A percentile compares a stretch with the other conserved stretches of the same genome.
These are phyloP conservation scores for Candida jianshihensis DNA, from an alignment of 805 yeast species.

Conservation along the genomic window DNA sequence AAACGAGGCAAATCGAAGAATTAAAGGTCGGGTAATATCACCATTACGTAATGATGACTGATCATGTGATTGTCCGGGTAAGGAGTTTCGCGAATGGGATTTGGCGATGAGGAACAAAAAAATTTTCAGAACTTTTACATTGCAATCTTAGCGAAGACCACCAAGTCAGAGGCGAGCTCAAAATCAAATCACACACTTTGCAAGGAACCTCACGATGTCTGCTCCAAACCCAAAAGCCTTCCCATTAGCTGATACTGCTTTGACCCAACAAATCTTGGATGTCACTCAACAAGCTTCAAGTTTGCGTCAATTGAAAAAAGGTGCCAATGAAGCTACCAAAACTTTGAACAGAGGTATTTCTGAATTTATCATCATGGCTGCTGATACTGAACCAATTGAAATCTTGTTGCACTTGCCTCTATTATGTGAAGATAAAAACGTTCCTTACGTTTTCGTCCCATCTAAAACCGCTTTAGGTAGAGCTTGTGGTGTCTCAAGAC, in stretches of 20 bases:
- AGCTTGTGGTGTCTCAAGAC: constrained; percentile 99
- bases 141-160: not conserved
- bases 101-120: too few species aligned
- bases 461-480: constrained; percentile 98
- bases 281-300: constrained; percentile 97
- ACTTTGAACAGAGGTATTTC: constrained; percentile 99
- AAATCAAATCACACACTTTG: constrained; percentile 13
- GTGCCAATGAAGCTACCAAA: constrained; percentile 99
- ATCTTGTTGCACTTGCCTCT: constrained; percentile 95
- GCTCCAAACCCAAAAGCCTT: constrained; percentile 97
- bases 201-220: constrained; percentile 63
- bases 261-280: constrained; percentile 94
- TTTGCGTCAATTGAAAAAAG: constrained; percentile 97
- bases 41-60: too few species aligned
- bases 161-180: constrained; percentile 24
- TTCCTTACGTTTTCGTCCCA: constrained; percentile 97
- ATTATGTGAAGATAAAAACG: constrained; percentile 98
- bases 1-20: too few species aligned
- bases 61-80: too few species aligned
- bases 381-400: constrained; percentile 99
- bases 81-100: too few species aligned
- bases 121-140: not conserved
- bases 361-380: constrained; percentile 99
- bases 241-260: constrained; percentile 95
- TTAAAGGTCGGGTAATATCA: too few species aligned